Conservation (phyloP, 768 basidiomycete genomes). For the Termitomyces sp. region DNA sequence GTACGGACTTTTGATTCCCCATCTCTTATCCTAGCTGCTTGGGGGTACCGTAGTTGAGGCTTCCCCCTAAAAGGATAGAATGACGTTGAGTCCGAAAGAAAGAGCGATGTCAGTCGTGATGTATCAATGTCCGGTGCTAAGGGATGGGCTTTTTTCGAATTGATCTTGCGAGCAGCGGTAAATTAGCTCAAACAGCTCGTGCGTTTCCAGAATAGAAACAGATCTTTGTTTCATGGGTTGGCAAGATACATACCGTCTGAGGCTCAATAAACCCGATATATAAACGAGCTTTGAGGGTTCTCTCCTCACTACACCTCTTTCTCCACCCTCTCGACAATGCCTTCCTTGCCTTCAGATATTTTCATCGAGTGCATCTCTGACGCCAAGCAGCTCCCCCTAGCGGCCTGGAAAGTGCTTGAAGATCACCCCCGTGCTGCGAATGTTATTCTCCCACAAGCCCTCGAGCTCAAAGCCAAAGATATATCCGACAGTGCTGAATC, state of each 20-base stretch:
- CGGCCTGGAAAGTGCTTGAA: constrained; percentile 31
- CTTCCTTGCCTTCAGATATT: constrained; percentile 6
- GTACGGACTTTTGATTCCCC: neutral
- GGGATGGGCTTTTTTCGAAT: neutral
- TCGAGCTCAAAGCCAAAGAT: constrained; percentile 24
- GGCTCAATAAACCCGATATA: neutral
- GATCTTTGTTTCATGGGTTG: constrained; percentile 1
- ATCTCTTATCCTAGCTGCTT: neutral
- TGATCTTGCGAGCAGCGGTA: neutral
- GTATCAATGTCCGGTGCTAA: neutral
- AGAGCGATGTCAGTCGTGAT: neutral
- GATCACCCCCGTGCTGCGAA: constrained; percentile 35
- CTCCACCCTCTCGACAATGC: constrained; percentile 1
- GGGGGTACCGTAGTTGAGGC: neutral
- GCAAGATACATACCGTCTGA: constrained; percentile 1
- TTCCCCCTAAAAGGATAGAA: neutral
- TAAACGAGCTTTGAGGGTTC: neutral
- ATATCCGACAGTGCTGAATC: neutral
- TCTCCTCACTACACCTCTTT: neutral
- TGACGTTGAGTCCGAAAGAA: neutral
- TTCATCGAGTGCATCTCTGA: constrained; percentile 17
- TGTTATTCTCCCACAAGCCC: constrained; percentile 32
- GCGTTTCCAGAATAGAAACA: neutral
- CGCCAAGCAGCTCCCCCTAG: constrained; percentile 29
- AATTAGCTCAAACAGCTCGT: neutral